phyloP scores from a whole-genome alignment of 192 early-diverging fungal genomes.

The Linnemannia hyalina region DNA sequence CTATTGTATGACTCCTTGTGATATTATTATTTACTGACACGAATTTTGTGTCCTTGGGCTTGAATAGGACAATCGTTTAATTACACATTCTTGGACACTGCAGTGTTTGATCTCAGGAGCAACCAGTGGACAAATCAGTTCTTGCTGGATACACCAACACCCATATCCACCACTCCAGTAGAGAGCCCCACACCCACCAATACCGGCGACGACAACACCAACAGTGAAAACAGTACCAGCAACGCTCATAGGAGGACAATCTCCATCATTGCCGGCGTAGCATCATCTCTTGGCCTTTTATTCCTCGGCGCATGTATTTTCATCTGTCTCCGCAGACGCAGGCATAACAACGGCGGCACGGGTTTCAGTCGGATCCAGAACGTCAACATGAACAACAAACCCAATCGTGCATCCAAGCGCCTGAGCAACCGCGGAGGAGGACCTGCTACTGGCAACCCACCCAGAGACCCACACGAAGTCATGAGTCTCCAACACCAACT shows the following conservation, averaged over 20 bases:
- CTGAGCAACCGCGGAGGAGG: background rate
- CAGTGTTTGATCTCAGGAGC: background rate
- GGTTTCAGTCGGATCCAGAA: background rate
- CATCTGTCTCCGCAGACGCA: background rate
- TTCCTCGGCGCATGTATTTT: background rate
- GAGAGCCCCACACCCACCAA: too few species aligned
- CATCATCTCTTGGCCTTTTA: background rate
- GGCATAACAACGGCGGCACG: background rate
- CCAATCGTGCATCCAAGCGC: background rate
- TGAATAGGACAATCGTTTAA: background rate
- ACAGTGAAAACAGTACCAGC: background rate
- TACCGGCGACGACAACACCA: background rate
- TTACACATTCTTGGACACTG: background rate
- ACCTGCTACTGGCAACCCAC: background rate
- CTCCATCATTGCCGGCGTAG: background rate
- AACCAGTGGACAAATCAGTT: constrained; percentile 13
- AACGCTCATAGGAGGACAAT: background rate
- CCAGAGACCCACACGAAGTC: background rate
- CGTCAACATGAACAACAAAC: background rate
- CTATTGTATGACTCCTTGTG: background rate
- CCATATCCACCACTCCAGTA: background rate
- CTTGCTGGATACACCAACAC: background rate
- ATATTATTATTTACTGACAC: too few species aligned
- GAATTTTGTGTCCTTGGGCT: too few species aligned
- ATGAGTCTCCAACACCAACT: background rate